A percentile compares a stretch with the other conserved stretches of the same genome.
These are phyloP conservation scores for Trypanosomatidae sp. DNA, from an alignment of 208 protist species.

Conservation along the genomic window DNA sequence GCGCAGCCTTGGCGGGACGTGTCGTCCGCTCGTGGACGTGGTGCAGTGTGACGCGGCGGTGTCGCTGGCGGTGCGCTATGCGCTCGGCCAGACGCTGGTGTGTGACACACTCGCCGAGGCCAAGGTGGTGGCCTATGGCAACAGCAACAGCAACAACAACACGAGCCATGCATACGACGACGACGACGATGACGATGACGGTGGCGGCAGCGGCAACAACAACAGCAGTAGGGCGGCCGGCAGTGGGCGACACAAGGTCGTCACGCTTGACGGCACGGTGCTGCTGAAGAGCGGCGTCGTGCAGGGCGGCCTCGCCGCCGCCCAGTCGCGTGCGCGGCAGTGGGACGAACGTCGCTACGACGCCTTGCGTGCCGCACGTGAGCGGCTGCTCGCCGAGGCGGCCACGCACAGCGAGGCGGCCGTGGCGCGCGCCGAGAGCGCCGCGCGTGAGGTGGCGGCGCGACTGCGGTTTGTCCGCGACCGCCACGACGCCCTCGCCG, in stretches of 20 bases:
- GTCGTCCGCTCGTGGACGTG: constrained; percentile 90
- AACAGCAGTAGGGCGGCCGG: too few species aligned
- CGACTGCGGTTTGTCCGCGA: constrained; percentile 42
- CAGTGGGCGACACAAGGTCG: constrained; percentile 84
- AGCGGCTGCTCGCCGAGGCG: constrained; percentile 56
- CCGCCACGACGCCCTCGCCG: constrained; percentile 23
- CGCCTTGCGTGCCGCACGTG: constrained; percentile 45
- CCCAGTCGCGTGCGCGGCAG: constrained; percentile 73
- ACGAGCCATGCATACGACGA: too few species aligned
- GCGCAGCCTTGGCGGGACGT: constrained; percentile 82
- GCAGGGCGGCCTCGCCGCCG: constrained; percentile 85
- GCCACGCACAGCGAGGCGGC: constrained; percentile 49
- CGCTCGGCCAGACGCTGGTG: constrained; percentile 93
- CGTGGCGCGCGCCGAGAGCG: constrained; percentile 45
- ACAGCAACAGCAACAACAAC: too few species aligned
- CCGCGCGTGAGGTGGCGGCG: constrained; percentile 46
- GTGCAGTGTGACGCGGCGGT: constrained; percentile 78
- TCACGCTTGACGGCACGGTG: constrained; percentile 92
- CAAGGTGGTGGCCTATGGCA: constrained; percentile 68
- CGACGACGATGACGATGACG: too few species aligned
- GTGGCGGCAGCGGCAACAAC: too few species aligned
- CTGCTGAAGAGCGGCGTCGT: constrained; percentile 94
- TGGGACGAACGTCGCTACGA: constrained; percentile 91
- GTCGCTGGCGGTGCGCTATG: constrained; percentile 88
- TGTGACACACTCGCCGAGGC: constrained; percentile 92